These are phyloP conservation scores for Paraleonurus japonicus DNA, from an alignment of 257 asterid genomes.

Conservation along the genomic window DNA sequence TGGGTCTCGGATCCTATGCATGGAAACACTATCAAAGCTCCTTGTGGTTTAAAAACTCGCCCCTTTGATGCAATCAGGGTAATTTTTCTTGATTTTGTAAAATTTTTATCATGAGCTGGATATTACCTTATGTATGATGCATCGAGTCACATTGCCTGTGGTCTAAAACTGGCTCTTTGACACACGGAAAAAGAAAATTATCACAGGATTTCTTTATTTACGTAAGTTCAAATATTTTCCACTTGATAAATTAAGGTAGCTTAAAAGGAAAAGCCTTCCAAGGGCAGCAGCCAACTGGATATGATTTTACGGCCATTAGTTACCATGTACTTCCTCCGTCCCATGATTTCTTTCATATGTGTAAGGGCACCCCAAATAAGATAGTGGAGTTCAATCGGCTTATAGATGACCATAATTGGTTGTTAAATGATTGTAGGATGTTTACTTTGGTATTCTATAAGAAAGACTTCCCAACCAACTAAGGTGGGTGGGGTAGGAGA, in stretches of 20 bases:
- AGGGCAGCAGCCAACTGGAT: background rate
- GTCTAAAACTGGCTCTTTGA: too few species aligned
- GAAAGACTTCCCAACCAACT: background rate
- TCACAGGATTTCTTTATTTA: too few species aligned
- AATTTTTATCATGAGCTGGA: background rate
- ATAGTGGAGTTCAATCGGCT: background rate
- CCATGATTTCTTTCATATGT: too few species aligned
- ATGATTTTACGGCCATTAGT: background rate
- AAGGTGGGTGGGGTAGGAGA: constrained; percentile 21
- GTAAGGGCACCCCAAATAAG: too few species aligned
- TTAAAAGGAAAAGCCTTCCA: background rate
- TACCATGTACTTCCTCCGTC: background rate
- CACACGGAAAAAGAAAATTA: too few species aligned
- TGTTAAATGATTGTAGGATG: too few species aligned
- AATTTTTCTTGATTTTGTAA: constrained; percentile 17
- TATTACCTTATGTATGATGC: background rate
- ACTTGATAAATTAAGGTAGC: background rate
- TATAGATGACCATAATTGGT: background rate
- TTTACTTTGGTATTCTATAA: background rate
- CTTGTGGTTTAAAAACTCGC: constrained; percentile 76
- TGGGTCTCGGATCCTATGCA: constrained; percentile 96
- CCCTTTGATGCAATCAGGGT: constrained; percentile 87
- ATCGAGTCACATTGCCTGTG: too few species aligned
- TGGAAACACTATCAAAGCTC: too few species aligned
- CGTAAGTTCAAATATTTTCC: background rate